Evolutionary conservation across 331 rosid species (phyloP), one percentile per base, ranked within the genome.

Genomic region (Pyracantha coccinea): DNA sequence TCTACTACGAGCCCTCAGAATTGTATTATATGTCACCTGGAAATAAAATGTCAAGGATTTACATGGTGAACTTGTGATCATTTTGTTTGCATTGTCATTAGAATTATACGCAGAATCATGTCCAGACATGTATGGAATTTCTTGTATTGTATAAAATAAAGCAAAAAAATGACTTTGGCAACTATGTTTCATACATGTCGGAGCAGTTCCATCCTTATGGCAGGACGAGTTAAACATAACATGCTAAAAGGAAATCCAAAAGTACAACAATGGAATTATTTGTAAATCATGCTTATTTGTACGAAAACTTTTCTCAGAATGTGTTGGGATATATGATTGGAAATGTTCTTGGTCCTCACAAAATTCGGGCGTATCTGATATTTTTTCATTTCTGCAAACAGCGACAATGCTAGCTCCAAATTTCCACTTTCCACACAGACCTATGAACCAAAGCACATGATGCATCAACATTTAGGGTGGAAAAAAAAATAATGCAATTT

Each of bases 21-120:
- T 92, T 58, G 98, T 94, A 73, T 84, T 86, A 77, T 94, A 91
- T 33, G 97, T 94, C 74, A 90, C 96, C 98, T 94, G 88, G 6
- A 53, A 7, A 71, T 61, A 68, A 54, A 35, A 20, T 32, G n/a
- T 1, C 29, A 52, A 35, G 19, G 21, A 65, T 35, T 27, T 19
- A 67, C 70, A 32, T 20, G 17, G 69, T 66, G 64, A 38, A 28
- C 3, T 38, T 38, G 64, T 52, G 57, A 52, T 52, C 57, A 52
- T 52, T 52, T 52, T 19, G 57, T 52, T 12, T 52, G 57, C 57
- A 52, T 52, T 52, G 19, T 52, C 57, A 52, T 52, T 57, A 21
- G 27, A 9, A 7, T n/a, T 53, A 8, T 53, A 53, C 1, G 59
- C 59, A 53, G 59, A 53, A 19, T 53, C 13, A 53, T 53, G 59